A percentile compares a stretch with the other conserved stretches of the same genome.
phyloP scores from a whole-genome alignment of 1,284 basidiomycete genomes.

The Cutaneotrichosporon mucoides region DNA sequence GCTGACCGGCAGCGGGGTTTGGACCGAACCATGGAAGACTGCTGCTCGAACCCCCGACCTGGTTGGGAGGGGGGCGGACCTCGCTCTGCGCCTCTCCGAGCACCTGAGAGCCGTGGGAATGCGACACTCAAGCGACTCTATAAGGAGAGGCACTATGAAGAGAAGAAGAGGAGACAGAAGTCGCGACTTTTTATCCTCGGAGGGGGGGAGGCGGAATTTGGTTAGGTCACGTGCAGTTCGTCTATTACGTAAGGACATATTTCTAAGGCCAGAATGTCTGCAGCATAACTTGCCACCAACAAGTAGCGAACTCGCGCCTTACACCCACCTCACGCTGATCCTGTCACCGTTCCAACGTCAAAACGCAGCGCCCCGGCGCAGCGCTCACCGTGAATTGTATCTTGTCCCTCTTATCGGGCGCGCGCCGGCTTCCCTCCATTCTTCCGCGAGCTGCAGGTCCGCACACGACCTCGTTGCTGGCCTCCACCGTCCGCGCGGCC shows the following conservation, averaged over 20 bases:
- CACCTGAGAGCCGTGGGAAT: constrained; percentile 33
- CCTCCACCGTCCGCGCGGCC: background rate
- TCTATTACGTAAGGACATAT: no score
- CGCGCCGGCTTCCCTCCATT: background rate
- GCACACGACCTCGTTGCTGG: background rate
- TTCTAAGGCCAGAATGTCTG: no score
- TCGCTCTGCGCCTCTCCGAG: constrained; percentile 38
- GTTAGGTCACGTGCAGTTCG: no score
- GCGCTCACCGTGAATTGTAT: background rate
- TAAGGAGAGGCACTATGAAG: constrained; percentile 28
- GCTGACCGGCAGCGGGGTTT: background rate
- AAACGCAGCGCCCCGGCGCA: no score
- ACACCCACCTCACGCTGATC: no score
- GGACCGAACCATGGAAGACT: constrained; percentile 27
- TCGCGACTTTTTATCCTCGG: background rate
- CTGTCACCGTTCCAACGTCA: no score
- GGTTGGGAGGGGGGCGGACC: constrained; percentile 27
- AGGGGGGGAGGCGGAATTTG: no score
- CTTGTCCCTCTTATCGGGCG: background rate
- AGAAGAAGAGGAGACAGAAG: constrained; percentile 7
- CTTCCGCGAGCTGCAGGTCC: background rate
- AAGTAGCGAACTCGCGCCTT: no score
- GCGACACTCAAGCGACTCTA: constrained; percentile 40
- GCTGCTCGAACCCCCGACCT: constrained; percentile 33
- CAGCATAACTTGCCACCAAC: no score